phyloP scores from a whole-genome alignment of 441 rosid genomes.

The Arabidopsis lyrata region DNA sequence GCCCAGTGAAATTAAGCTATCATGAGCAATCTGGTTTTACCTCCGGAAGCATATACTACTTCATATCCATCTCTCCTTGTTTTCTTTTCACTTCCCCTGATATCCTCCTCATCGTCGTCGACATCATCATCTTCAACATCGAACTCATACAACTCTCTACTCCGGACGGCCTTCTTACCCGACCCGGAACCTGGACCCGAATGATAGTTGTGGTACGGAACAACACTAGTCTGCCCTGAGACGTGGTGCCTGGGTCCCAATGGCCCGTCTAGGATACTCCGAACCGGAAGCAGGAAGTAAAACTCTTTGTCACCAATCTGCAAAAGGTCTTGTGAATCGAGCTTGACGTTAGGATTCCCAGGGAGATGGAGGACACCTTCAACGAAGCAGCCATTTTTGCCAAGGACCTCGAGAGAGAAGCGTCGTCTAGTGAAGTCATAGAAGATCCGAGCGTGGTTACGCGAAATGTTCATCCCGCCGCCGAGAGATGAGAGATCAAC shows the following conservation, averaged over 20 bases:
- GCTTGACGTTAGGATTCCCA: constrained; percentile 87
- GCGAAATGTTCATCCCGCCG: constrained; percentile 98
- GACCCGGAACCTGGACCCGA: constrained; percentile 45
- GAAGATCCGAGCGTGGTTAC: constrained; percentile 91
- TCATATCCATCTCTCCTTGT: constrained; percentile 61
- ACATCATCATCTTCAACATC: too few relatives aligned
- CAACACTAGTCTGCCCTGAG: constrained; percentile 43
- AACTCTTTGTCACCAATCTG: constrained; percentile 96
- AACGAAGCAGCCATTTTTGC: constrained; percentile 94
- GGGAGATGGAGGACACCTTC: constrained; percentile 99
- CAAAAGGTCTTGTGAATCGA: constrained; percentile 91
- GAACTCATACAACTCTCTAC: constrained; percentile 66
- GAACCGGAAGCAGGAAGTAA: constrained; percentile 81
- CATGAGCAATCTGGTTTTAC: constrained; percentile 56
- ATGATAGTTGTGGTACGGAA: constrained; percentile 60
- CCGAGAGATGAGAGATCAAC: constrained; percentile 93
- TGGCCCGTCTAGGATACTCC: constrained; percentile 87
- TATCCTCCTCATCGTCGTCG: constrained; percentile 42
- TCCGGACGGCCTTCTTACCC: constrained; percentile 50
- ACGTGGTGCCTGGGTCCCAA: constrained; percentile 57
- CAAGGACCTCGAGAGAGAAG: constrained; percentile 93
- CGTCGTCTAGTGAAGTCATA: constrained; percentile 96
- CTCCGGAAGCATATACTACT: constrained; percentile 54
- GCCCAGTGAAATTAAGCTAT: neutral
- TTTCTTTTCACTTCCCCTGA: constrained; percentile 56